These are phyloP conservation scores for Cladophialophora immunda DNA, from an alignment of 2,329 filamentous ascomycete species.

Conservation along the genomic window DNA sequence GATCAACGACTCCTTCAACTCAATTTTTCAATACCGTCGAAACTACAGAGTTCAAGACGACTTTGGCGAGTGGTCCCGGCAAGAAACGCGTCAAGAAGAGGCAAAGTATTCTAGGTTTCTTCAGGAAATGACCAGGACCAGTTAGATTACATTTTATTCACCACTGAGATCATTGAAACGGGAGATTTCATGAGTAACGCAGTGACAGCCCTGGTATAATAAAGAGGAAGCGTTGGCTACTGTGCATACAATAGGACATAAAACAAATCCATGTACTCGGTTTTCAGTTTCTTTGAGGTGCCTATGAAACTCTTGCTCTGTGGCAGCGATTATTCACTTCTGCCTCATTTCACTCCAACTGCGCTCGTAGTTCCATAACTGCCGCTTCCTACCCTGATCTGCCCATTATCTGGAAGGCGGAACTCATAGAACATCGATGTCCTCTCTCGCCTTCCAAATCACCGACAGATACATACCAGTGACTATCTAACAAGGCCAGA, in stretches of 20 bases:
- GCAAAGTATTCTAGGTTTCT: constrained; percentile 42
- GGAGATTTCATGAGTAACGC: constrained; percentile 8
- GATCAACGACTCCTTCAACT: constrained; percentile 35
- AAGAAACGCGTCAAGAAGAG: constrained; percentile 38
- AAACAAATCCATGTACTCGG: background rate
- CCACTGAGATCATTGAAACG: background rate
- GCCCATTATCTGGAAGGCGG: background rate
- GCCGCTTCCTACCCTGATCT: background rate
- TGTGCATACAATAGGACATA: constrained; percentile 5
- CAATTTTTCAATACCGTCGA: constrained; percentile 25
- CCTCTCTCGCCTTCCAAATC: background rate
- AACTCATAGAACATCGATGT: background rate
- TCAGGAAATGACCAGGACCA: constrained; percentile 32
- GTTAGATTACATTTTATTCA: constrained; percentile 8
- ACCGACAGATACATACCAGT: background rate
- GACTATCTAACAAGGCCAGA: background rate
- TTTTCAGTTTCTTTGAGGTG: background rate
- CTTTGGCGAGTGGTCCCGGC: constrained; percentile 24
- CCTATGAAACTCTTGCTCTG: background rate
- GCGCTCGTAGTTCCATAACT: background rate
- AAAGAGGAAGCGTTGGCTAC: constrained; percentile 11
- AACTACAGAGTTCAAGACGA: constrained; percentile 31
- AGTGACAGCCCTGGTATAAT: constrained; percentile 15
- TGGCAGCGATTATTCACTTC: background rate
- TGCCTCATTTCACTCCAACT: constrained; percentile 12